Conservation (phyloP, 768 basidiomycete genomes). For the Termitomyces sp. region DNA sequence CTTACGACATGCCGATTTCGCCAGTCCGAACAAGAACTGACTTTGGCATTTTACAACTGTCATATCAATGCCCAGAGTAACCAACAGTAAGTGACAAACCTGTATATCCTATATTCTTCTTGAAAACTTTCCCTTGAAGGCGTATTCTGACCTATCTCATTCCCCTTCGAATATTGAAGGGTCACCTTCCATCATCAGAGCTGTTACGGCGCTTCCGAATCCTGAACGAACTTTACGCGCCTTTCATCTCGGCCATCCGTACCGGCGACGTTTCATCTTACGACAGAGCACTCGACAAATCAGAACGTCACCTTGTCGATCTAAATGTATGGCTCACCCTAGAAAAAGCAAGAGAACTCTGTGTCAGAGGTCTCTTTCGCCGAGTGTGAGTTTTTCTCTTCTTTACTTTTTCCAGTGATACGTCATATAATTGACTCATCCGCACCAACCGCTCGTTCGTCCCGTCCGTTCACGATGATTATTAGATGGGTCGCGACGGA, state of each 20-base stretch:
- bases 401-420: not conserved
- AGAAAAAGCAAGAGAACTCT: constrained; percentile 86
- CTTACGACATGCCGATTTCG: not conserved
- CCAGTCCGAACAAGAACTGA: constrained; percentile 84
- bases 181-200: constrained; percentile 74
- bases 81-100: constrained; percentile 62
- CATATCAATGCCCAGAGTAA: constrained; percentile 66
- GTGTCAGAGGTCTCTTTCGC: constrained; percentile 78
- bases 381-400: constrained; percentile 50
- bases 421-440: not conserved
- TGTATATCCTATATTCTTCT: not conserved
- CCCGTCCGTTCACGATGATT: not conserved
- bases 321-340: constrained; percentile 84
- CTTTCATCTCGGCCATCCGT: constrained; percentile 79
- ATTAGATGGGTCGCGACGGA: constrained; percentile 76
- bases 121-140: constrained; percentile 37
- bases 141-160: constrained; percentile 90
- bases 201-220: constrained; percentile 73
- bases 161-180: constrained; percentile 83
- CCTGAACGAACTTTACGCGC: constrained; percentile 67
- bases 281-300: constrained; percentile 69
- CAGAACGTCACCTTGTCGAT: constrained; percentile 75
- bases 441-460: not conserved
- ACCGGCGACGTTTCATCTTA: constrained; percentile 76
- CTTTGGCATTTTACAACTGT: constrained; percentile 84